Evolutionary conservation across 2,329 filamentous ascomycete genomes (phyloP).

Genomic region (Xylariaceae sp.): DNA sequence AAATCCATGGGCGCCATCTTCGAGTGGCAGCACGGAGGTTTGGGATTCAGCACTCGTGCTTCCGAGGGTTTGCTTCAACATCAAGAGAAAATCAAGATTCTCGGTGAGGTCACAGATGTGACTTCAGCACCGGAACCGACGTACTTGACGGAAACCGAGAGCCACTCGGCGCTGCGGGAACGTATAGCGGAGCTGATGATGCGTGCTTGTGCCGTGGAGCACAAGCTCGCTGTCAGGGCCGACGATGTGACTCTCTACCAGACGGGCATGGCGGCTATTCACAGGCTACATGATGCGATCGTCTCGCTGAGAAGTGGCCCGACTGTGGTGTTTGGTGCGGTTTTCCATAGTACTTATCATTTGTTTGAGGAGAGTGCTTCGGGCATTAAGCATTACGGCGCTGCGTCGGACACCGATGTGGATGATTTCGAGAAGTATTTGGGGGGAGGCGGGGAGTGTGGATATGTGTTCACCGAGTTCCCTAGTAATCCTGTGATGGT

Average conservation of each 20-base stretch:
- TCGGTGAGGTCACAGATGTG: constrained; percentile 28
- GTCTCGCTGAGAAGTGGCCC: constrained; percentile 33
- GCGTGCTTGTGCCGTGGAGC: constrained; percentile 36
- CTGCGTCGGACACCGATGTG: constrained; percentile 41
- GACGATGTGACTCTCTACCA: constrained; percentile 53
- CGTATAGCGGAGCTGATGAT: constrained; percentile 42
- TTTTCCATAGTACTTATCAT: constrained; percentile 50
- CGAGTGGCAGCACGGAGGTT: constrained; percentile 46
- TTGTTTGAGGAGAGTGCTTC: constrained; percentile 44
- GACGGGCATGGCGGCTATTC: constrained; percentile 54
- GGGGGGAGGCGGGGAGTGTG: constrained; percentile 38
- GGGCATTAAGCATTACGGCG: constrained; percentile 48
- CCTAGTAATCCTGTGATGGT: constrained; percentile 46
- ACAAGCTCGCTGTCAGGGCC: constrained; percentile 20
- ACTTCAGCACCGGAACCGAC: constrained; percentile 33
- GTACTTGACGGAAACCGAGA: constrained; percentile 37
- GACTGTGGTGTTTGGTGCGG: constrained; percentile 47
- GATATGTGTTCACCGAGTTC: constrained; percentile 50
- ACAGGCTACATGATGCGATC: constrained; percentile 40
- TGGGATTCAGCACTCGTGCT: constrained; percentile 45
- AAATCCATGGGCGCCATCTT: constrained; percentile 38
- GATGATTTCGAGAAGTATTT: constrained; percentile 46
- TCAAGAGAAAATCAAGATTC: constrained; percentile 34
- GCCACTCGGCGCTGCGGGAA: constrained; percentile 38
- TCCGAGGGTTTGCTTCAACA: constrained; percentile 43